A percentile compares a stretch with the other conserved stretches of the same genome.
phyloP scores from a whole-genome alignment of 805 yeast species.

The Wickerhamiella lipophila region DNA sequence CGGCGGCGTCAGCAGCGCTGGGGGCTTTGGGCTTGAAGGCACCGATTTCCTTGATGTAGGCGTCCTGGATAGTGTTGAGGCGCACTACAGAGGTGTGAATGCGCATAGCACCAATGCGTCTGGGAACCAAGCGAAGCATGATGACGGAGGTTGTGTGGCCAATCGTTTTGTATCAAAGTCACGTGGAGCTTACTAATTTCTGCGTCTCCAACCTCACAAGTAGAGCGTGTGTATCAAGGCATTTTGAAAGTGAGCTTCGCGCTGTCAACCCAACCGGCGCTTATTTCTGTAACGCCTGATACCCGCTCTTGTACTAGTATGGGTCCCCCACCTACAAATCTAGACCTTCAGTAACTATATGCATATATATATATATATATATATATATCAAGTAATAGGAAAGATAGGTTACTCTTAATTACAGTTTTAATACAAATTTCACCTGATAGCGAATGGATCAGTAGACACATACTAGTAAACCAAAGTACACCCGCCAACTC shows the following conservation, averaged over 20 bases:
- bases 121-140: constrained; percentile 14
- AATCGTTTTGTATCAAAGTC: background rate
- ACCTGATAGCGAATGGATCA: no score
- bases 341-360: no score
- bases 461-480: no score
- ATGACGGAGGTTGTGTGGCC: background rate
- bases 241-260: background rate
- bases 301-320: no score
- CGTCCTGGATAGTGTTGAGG: constrained; percentile 60
- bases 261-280: background rate
- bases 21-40: constrained; percentile 75
- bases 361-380: no score
- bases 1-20: constrained; percentile 60
- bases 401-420: no score
- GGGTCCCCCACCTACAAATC: no score
- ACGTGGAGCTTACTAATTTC: background rate
- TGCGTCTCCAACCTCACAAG: background rate
- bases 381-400: no score
- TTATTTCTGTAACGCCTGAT: no score
- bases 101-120: constrained; percentile 15
- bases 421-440: no score
- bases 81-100: constrained; percentile 24
- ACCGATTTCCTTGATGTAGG: constrained; percentile 77
- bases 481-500: no score
- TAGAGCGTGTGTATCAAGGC: no score